phyloP scores from a whole-genome alignment of 2,329 filamentous ascomycete genomes.

The Claviceps fusiformis region DNA sequence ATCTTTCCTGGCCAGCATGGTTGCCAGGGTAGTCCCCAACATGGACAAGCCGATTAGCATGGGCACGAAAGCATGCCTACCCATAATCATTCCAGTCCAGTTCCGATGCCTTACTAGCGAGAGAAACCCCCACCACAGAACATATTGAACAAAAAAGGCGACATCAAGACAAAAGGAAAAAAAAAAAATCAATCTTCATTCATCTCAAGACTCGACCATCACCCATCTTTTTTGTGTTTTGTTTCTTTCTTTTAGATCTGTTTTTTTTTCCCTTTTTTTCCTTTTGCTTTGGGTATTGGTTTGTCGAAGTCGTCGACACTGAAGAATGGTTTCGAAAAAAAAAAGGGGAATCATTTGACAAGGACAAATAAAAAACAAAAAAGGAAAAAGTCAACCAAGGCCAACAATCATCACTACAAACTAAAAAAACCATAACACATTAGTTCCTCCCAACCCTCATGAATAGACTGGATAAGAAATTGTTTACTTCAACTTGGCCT shows the following conservation, averaged over 20 bases:
- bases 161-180: no score
- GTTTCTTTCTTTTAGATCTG: not conserved
- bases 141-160: no score
- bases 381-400: slow-evolving; percentile 23
- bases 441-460: slow-evolving; percentile 6
- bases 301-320: not conserved
- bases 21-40: no score
- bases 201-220: no score
- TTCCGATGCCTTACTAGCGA: no score
- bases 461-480: not conserved
- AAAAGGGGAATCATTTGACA: slow-evolving; percentile 27
- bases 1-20: no score
- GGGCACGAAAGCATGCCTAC: no score
- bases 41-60: no score
- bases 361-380: slow-evolving; percentile 15
- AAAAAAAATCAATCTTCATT: no score
- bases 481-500: slow-evolving; percentile 28
- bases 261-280: not conserved
- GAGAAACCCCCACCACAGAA: no score
- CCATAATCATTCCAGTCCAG: no score
- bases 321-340: slow-evolving; percentile 9
- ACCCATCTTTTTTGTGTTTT: not conserved
- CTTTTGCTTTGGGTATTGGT: not conserved
- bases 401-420: slow-evolving; percentile 16
- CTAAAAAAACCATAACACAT: slow-evolving; percentile 8